Conservation (phyloP, 768 basidiomycete genomes). For the Leucosporidium scottii region DNA sequence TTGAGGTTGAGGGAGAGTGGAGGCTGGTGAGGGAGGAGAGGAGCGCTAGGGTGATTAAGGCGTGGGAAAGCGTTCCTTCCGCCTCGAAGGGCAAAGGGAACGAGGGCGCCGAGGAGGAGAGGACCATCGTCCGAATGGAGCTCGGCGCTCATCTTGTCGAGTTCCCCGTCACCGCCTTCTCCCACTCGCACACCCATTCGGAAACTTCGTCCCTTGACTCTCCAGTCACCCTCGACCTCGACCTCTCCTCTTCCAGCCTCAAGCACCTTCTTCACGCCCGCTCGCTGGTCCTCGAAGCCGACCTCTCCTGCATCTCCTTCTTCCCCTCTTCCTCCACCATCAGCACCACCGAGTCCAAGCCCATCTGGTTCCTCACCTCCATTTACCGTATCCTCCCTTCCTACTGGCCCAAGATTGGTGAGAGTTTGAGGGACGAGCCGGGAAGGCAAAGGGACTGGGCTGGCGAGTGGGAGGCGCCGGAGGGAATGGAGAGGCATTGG, state of each 20-base stretch:
- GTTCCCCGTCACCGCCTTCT: constrained; percentile 3
- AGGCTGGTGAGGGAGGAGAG: constrained; percentile 3
- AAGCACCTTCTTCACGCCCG: neutral
- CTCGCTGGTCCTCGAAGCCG: constrained; percentile 5
- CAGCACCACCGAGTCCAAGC: too few species aligned
- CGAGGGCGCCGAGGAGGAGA: neutral
- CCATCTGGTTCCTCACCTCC: constrained; percentile 1
- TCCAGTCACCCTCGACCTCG: neutral
- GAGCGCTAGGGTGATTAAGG: neutral
- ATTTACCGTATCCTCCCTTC: constrained; percentile 7
- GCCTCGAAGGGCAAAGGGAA: neutral
- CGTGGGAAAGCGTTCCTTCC: neutral
- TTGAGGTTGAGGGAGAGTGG: neutral
- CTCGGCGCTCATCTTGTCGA: neutral
- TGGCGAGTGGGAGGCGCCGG: neutral
- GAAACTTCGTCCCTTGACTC: neutral
- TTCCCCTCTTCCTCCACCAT: neutral
- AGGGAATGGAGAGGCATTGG: neutral
- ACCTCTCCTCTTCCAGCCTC: neutral
- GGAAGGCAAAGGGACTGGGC: neutral
- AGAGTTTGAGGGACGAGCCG: constrained; percentile 9
- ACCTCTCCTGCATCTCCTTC: constrained; percentile 12
- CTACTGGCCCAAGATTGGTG: neutral
- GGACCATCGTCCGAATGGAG: neutral
- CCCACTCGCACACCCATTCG: neutral